Percentiles rank a stretch among this genome's conserved stretches.
Evolutionary conservation across 495 filamentous ascomycete genomes (phyloP).

Genomic region (Talaromyces nanjingensis): DNA sequence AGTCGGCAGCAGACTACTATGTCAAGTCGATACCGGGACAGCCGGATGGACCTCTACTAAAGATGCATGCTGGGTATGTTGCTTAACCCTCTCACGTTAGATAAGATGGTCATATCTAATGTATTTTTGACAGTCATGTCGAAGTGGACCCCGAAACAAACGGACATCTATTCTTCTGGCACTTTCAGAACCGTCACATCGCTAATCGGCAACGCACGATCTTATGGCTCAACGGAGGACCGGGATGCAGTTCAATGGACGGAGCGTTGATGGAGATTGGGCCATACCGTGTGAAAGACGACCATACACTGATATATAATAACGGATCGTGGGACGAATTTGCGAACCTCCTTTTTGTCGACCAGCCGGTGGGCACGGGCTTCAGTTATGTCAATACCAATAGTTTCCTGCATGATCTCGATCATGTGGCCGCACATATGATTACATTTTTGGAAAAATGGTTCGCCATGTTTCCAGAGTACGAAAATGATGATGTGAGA

Average conservation of each 20-base stretch:
- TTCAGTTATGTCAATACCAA: slow-evolving; percentile 92
- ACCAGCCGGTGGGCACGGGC: slow-evolving; percentile 93
- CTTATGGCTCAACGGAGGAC: slow-evolving; percentile 95
- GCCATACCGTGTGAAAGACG: slow-evolving; percentile 79
- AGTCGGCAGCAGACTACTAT: slow-evolving; percentile 80
- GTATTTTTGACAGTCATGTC: slow-evolving; percentile 59
- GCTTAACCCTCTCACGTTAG: slow-evolving; percentile 3
- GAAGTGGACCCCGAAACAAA: slow-evolving; percentile 77
- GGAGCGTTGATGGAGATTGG: slow-evolving; percentile 97
- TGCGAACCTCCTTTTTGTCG: slow-evolving; percentile 91
- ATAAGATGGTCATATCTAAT: slow-evolving; percentile 19
- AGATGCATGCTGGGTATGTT: slow-evolving; percentile 96
- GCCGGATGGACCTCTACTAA: slow-evolving; percentile 73
- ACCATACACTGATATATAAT: slow-evolving; percentile 70
- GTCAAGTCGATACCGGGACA: slow-evolving; percentile 75
- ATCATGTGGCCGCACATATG: slow-evolving; percentile 85
- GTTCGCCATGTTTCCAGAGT: slow-evolving; percentile 85
- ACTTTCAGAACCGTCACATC: slow-evolving; percentile 90
- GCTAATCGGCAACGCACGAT: slow-evolving; percentile 88
- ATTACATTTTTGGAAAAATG: slow-evolving; percentile 84
- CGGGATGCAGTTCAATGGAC: slow-evolving; percentile 94
- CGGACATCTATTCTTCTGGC: slow-evolving; percentile 98
- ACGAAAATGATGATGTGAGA: slow-evolving; percentile 86
- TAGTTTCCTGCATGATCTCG: slow-evolving; percentile 74
- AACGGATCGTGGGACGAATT: slow-evolving; percentile 96